These are phyloP conservation scores for Pontederia crassipes DNA, from an alignment of 176 grass and related monocot species.

Conservation along the genomic window DNA sequence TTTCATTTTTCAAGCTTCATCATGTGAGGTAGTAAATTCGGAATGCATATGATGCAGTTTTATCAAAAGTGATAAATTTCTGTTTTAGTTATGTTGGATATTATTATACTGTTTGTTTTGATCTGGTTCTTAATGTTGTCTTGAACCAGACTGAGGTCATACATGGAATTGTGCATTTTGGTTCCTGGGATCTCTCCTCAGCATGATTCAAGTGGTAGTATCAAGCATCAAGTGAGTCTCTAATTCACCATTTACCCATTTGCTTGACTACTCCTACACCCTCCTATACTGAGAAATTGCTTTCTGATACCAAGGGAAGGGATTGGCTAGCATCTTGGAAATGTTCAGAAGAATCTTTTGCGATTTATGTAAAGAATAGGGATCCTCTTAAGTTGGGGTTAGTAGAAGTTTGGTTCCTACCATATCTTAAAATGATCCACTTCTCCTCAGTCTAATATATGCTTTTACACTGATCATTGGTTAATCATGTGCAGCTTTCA, in stretches of 20 bases:
- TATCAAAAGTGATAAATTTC: no score
- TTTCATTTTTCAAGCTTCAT: no score
- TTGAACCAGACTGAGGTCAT: constrained; percentile 62
- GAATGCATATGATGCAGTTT: no score
- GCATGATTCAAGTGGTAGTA: constrained; percentile 42
- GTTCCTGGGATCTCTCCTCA: constrained; percentile 71
- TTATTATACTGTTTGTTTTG: no score
- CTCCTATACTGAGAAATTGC: not conserved
- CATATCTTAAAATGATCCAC: constrained; percentile 17
- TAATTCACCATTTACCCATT: not conserved
- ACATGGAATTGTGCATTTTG: constrained; percentile 99
- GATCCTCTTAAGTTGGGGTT: constrained; percentile 93
- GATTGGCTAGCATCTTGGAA: constrained; percentile 77
- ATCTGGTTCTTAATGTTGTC: no score
- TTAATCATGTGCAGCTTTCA: constrained; percentile 51
- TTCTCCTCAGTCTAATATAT: no score
- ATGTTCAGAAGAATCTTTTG: constrained; percentile 97
- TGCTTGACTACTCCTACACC: not conserved
- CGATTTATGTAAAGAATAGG: constrained; percentile 78
- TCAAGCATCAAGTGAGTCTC: not conserved
- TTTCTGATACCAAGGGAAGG: constrained; percentile 33
- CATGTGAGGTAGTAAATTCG: no score
- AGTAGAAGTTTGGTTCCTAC: constrained; percentile 7
- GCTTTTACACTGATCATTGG: not conserved
- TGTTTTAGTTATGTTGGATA: no score